phyloP scores from a whole-genome alignment of 129 eudicot species.

The Glebionis coronaria region DNA sequence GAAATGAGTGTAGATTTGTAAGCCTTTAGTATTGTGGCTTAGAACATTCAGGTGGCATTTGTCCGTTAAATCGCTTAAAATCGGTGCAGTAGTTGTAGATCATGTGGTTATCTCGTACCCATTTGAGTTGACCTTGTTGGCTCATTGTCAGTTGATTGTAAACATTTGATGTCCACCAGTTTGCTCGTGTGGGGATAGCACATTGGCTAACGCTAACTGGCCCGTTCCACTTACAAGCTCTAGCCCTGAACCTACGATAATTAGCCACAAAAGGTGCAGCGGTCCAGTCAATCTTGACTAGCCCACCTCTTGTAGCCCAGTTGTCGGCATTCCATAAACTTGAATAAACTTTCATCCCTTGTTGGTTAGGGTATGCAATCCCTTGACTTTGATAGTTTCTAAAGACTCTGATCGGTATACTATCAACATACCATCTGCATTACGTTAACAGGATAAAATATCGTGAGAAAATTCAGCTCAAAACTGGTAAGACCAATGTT shows the following conservation, averaged over 20 bases:
- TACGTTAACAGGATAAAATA: not conserved
- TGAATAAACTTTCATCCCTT: slow-evolving; percentile 58
- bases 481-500: not conserved
- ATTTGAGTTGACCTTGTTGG: slow-evolving; percentile 41
- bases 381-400: slow-evolving; percentile 49
- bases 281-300: slow-evolving; percentile 56
- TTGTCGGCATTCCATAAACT: slow-evolving; percentile 75
- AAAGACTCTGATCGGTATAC: slow-evolving; percentile 54
- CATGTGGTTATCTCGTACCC: slow-evolving; percentile 48
- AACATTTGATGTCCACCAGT: slow-evolving; percentile 51
- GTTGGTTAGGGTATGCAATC: slow-evolving; percentile 57
- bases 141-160: slow-evolving; percentile 31
- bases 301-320: slow-evolving; percentile 69
- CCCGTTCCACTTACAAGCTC: slow-evolving; percentile 52
- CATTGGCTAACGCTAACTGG: slow-evolving; percentile 34
- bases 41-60: slow-evolving; percentile 54
- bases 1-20: not conserved
- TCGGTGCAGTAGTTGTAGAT: slow-evolving; percentile 59
- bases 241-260: slow-evolving; percentile 39
- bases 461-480: not conserved
- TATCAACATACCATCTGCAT: slow-evolving; percentile 64
- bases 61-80: slow-evolving; percentile 40
- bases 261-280: slow-evolving; percentile 53
- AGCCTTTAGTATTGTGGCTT: slow-evolving; percentile 35
- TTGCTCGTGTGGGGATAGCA: slow-evolving; percentile 26